Base-by-base conservation (phyloP, 2,329 filamentous ascomycete genomes). In the Cercospora sesami region DNA sequence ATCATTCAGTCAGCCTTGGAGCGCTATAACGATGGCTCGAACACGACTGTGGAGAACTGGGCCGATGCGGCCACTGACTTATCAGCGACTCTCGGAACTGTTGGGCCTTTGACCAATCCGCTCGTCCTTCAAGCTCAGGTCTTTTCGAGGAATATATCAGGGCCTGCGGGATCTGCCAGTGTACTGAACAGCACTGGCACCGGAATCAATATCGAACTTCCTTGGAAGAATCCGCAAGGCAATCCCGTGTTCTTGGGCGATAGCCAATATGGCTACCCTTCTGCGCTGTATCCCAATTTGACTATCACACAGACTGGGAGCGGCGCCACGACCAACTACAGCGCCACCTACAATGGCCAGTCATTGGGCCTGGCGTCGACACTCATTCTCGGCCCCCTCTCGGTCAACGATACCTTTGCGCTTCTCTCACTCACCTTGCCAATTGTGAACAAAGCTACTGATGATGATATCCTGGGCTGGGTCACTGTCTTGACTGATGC, bases 351-450 rank as follows among this genome's bases (percentile, higher is more conserved):
- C 64, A 72, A 83, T 7, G 83, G 82, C 18, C 77, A 78, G 45
- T 71, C 73, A 0, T 78, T 89, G 14, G 78, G 82, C 51, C 71
- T 75, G 18, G 78, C 78, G n/a, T 82, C 81, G 5, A 87, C 88
- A 0, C 82, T 97, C 16, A 81, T 97, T 2, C 84, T 95, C 0
- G 94, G 94, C 0, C 93, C 93, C 0, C 82, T 92, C 63, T 83
- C 87, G 26, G 80, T 96, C 70, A 95, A 96, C 76, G 81, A 86
- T 55, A 87, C 87, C 0, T 91, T 90, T 71, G 91, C 91, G 26
- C 81, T 97, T 12, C 78, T 96, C 14, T 97, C 93, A 2, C 82
- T 96, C 66, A 96, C 93, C 0, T 80, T 94, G 14, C 92, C 93
- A 0, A 88, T 97, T 64, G 86, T 91, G 68, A 88, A 90, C 76